Conservation (phyloP, 768 basidiomycete species). For the Hypholoma fasciculare region DNA sequence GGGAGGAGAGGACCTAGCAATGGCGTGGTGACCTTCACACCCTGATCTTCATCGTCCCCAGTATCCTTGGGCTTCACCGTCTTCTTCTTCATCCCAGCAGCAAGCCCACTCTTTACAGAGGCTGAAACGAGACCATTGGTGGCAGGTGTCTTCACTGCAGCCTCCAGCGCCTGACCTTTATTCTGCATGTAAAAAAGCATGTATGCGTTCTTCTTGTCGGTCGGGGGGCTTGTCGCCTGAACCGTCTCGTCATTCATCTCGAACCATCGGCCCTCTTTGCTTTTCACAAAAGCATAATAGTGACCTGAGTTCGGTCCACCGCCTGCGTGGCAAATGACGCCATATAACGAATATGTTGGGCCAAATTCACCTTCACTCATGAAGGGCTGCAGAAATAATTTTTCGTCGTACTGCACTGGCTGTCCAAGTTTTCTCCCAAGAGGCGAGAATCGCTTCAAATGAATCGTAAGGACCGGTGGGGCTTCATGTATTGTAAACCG, state of each 20-base stretch:
- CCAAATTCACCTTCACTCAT: slow-evolving; percentile 84
- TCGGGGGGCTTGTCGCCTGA: slow-evolving; percentile 43
- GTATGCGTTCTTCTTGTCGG: slow-evolving; percentile 81
- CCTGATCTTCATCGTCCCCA: slow-evolving; percentile 48
- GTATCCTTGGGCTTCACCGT: slow-evolving; percentile 40
- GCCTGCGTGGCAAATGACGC: slow-evolving; percentile 92
- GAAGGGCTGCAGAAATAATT: slow-evolving; percentile 66
- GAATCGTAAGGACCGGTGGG: slow-evolving; percentile 86
- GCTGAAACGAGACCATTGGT: slow-evolving; percentile 22
- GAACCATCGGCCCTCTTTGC: slow-evolving; percentile 71
- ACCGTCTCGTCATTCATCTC: slow-evolving; percentile 95
- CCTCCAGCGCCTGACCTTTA: slow-evolving; percentile 73
- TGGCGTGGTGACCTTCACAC: slow-evolving; percentile 44
- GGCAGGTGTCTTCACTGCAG: slow-evolving; percentile 45
- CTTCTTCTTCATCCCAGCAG: slow-evolving; percentile 52
- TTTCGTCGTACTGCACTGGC: slow-evolving; percentile 75
- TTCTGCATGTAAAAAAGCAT: slow-evolving; percentile 89
- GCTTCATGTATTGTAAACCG: slow-evolving; percentile 86
- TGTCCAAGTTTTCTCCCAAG: slow-evolving; percentile 85
- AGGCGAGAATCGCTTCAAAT: slow-evolving; percentile 93
- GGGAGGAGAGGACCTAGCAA: slow-evolving; percentile 74
- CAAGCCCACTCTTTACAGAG: slow-evolving; percentile 38
- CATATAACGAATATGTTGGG: slow-evolving; percentile 84
- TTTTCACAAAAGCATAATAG: slow-evolving; percentile 86
- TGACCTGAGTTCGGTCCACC: slow-evolving; percentile 94